phyloP scores from a whole-genome alignment of 2,329 filamentous ascomycete genomes.

The Cryphonectria nitschkei region DNA sequence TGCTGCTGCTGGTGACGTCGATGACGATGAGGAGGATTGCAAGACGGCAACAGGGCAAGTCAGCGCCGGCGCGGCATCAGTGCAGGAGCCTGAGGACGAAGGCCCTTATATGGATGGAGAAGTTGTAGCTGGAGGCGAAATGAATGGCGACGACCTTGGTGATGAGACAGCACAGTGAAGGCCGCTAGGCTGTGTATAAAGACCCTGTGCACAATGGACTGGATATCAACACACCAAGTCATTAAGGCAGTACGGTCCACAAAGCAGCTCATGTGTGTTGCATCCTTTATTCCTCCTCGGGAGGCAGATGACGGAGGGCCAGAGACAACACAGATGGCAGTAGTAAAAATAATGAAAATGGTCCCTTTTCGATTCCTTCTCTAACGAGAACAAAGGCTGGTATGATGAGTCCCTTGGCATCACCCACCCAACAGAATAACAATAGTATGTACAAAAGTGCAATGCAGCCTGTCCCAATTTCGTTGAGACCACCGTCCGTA shows the following conservation, averaged over 20 bases:
- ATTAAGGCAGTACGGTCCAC: neutral
- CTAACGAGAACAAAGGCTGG: constrained; percentile 27
- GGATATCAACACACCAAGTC: neutral
- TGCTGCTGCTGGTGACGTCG: neutral
- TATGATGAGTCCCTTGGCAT: constrained; percentile 7
- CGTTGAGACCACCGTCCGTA: constrained; percentile 20
- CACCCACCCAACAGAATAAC: constrained; percentile 26
- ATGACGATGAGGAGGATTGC: neutral
- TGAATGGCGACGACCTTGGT: neutral
- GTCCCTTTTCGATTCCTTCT: constrained; percentile 28
- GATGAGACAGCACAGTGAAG: neutral
- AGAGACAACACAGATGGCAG: neutral
- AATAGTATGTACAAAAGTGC: constrained; percentile 29
- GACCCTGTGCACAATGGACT: neutral
- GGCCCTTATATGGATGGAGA: neutral
- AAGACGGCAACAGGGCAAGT: neutral
- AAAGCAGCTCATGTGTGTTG: neutral
- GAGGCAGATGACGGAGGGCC: neutral
- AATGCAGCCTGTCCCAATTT: constrained; percentile 24
- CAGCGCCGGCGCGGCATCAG: neutral
- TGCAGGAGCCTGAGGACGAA: neutral
- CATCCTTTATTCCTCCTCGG: neutral
- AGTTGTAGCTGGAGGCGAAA: constrained; percentile 6
- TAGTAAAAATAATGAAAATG: constrained; percentile 21
- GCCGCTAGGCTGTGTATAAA: neutral